Evolutionary conservation across 345 rosid genomes (phyloP), one percentile per base, ranked within the genome.

Genomic region (Turritis glabra): DNA sequence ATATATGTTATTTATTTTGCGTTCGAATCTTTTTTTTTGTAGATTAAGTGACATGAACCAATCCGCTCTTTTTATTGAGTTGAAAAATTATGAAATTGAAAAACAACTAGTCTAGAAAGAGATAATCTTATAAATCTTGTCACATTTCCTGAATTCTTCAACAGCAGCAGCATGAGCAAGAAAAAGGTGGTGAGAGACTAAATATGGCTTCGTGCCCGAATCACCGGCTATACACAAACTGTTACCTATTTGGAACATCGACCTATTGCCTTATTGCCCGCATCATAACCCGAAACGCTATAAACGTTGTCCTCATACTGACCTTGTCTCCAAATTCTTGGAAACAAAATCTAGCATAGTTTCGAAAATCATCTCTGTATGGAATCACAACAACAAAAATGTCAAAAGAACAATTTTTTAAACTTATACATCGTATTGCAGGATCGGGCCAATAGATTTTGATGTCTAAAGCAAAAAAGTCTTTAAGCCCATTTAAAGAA

Each of bases 261-360:
- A n/a, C 84, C 84, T 17, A 69, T 71, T 7, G 81, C 83, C 29
- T 60, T 54, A 1, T 26, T 55, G 4, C 83, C 85, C 0, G 0
- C 15, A 21, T 74, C 83, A 26, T 80, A 80, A 13, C 81, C 83
- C n/a, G 81, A 29, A 30, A 60, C 71, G 12, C 76, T 74, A 46
- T 52, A 76, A 23, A 43, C 1, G 87, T 83, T 30, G 64, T 73
- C 87, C 89, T 83, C 55, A 78, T 78, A 27, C 74, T 66, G 0
- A 85, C 87, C 29, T 76, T 70, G 25, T 83, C 85, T 5, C 89
- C 87, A 35, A 83, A 83, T 10, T 79, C 74, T 25, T 78, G 11
- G 43, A 85, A 85, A 21, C 89, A 85, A 3, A 78, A 18, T 25
- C 66, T 73, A 0, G 79, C 69, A 12, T 7, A 75, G 55, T 75